Evolutionary conservation across 73 alveolate genomes (phyloP), one percentile per base, ranked within the genome.

Genomic region (Effrenium voratum): DNA sequence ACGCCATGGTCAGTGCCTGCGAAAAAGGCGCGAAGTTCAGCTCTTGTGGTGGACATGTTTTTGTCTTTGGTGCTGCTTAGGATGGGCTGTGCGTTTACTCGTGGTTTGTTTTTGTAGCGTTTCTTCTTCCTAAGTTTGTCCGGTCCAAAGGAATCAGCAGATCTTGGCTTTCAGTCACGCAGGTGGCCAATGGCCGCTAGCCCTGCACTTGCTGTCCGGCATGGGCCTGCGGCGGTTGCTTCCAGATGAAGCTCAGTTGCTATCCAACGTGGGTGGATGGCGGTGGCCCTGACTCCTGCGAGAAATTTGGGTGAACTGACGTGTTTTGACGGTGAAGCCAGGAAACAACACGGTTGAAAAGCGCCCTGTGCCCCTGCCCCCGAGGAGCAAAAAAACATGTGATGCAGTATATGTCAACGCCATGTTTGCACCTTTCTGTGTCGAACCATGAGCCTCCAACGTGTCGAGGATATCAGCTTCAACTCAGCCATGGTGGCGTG

Each of bases 391-490:
- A n/a, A n/a, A n/a, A n/a, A n/a, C n/a, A n/a, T n/a, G n/a, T n/a
- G n/a, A n/a, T n/a, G n/a, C n/a, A n/a, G n/a, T n/a, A n/a, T n/a
- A n/a, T n/a, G n/a, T n/a, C n/a, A n/a, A n/a, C n/a, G n/a, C n/a
- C n/a, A n/a, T n/a, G n/a, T n/a, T n/a, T n/a, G n/a, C n/a, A n/a
- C n/a, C n/a, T n/a, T n/a, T n/a, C n/a, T n/a, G n/a, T n/a, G n/a
- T n/a, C n/a, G n/a, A n/a, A n/a, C n/a, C n/a, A n/a, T n/a, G n/a
- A n/a, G n/a, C n/a, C n/a, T n/a, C n/a, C n/a, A n/a, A 52, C 34
- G 81, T 46, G 46, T 76, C 15, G 38, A 87, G 95, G 95, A 87
- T 34, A 68, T 87, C 84, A 87, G 70, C 28, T 87, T 59, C 70
- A 63, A 59, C 70, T 68, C 95, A 19, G 85, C 72, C 30, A 46